Base-by-base conservation (phyloP, 768 basidiomycete genomes). In the Suillus spraguei region DNA sequence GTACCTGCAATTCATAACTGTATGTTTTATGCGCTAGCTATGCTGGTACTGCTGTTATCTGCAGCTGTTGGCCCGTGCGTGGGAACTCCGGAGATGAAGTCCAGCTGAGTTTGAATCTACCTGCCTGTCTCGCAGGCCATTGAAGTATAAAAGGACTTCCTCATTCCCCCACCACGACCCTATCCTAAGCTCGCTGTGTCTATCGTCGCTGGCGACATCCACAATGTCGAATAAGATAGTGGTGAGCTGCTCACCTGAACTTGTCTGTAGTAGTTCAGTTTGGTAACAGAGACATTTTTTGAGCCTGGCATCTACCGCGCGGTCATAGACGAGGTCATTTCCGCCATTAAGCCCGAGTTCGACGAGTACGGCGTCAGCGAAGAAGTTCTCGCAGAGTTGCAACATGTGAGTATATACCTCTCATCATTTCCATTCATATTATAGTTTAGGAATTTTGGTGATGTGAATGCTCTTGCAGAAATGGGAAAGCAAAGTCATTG, bases 171-270 rank as follows among this genome's bases (percentile, higher is more conserved):
- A 71, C 72, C 75, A 77, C 73, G 72, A 69, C 68, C 68, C 60
- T 66, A 72, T 72, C 70, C 73, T 71, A 69, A 69, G 63, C 71
- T 69, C 67, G 75, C 68, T 70, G 72, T 68, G 65, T 63, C 60
- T 62, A 67, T 64, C 63, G 69, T 66, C 62, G 68, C 72, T 66
- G 69, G 71, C 68, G 71, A 70, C 68, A 65, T 73, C 70, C 72
- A 69, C 74, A 72, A 97, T 96, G 95, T 95, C 94, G 65, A 97
- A 97, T 90, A 96, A 96, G 84, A 94, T 95, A 83, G 95, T 97
- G 88, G 94, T 95, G 86, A 92, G 92, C 90, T 87, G 81, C 84
- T 86, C 87, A 84, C 85, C 77, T 81, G 78, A 82, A 78, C 79
- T 78, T 78, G 77, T 79, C 76, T 75, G 79, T 83, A 81, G 83